Conservation (phyloP, 345 rosid genomes). For the Camelina sativa region DNA sequence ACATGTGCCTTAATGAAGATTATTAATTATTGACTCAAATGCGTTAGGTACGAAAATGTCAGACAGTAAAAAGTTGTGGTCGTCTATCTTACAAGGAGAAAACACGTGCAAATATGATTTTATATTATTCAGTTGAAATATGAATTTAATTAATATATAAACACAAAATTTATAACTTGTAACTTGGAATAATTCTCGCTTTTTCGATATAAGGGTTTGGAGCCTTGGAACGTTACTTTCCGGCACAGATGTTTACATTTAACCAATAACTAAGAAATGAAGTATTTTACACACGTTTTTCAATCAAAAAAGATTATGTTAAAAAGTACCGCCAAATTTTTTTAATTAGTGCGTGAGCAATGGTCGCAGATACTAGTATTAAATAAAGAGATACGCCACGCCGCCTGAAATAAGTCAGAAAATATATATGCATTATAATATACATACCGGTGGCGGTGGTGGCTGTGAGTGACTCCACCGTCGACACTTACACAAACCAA, state of each 20-base stretch:
- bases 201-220: neutral
- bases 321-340: conserved; percentile 8
- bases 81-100: neutral
- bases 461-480: conserved; percentile 2
- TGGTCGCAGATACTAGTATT: neutral
- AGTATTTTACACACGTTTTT: neutral
- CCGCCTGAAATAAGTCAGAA: conserved; percentile 15
- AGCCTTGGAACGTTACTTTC: neutral
- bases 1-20: conserved; percentile 18
- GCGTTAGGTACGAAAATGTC: conserved; percentile 9
- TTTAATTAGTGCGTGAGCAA: neutral
- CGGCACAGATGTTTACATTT: conserved; percentile 25
- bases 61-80: neutral
- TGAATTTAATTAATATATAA: neutral
- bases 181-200: neutral
- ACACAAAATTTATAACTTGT: neutral
- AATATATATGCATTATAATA: conserved; percentile 18
- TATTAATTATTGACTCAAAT: neutral
- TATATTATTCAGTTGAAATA: neutral
- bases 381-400: neutral
- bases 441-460: neutral
- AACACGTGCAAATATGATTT: no score
- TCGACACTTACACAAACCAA: neutral
- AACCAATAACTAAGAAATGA: neutral
- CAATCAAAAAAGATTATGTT: neutral